phyloP scores from a whole-genome alignment of 148 eudicot species.

The Rhododendron griersonianum region DNA sequence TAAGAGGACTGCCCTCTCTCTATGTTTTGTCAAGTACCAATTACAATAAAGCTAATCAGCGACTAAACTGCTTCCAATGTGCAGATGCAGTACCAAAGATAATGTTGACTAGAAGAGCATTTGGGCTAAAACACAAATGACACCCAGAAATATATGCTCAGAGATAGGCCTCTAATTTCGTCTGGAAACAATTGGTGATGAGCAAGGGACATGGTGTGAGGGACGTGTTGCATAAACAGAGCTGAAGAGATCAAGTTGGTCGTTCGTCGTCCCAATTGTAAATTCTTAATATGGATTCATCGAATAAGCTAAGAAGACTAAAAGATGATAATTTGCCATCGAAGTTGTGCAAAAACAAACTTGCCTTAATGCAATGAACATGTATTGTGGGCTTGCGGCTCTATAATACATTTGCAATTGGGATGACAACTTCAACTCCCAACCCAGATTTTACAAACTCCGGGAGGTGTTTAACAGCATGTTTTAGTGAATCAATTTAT shows the following conservation, averaged over 20 bases:
- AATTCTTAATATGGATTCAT: neutral
- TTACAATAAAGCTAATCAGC: neutral
- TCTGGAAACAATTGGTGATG: neutral
- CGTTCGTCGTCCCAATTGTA: neutral
- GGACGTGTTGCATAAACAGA: neutral
- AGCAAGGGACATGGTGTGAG: neutral
- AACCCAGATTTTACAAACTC: neutral
- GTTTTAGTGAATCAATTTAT: constrained; percentile 1
- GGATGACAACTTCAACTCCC: neutral
- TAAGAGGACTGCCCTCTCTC: neutral
- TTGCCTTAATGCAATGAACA: constrained; percentile 1
- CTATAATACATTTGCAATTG: constrained; percentile 11
- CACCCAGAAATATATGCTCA: neutral
- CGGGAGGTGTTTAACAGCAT: neutral
- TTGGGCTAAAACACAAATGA: neutral
- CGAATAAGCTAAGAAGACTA: neutral
- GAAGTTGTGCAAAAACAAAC: neutral
- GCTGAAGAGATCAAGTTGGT: neutral
- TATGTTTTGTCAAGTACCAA: neutral
- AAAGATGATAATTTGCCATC: neutral
- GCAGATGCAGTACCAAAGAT: neutral
- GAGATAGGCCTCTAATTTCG: neutral
- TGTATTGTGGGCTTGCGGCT: neutral
- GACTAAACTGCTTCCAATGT: neutral
- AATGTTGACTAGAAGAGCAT: neutral